These are phyloP conservation scores for Aspergillus fijiensis DNA, from an alignment of 2,329 filamentous ascomycete genomes.

Conservation along the genomic window DNA sequence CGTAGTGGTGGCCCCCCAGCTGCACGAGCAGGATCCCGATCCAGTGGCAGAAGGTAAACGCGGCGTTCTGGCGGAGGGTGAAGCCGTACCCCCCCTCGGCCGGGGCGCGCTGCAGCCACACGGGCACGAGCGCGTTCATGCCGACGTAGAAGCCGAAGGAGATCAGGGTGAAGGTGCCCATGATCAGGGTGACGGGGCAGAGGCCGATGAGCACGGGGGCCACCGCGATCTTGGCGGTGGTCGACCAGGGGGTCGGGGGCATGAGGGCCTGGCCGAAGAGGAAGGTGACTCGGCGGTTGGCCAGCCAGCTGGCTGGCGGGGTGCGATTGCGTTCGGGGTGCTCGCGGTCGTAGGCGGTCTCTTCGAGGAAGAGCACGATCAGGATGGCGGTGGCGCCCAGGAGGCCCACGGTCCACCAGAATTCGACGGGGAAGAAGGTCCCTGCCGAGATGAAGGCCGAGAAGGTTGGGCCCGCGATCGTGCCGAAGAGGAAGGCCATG, in stretches of 20 bases:
- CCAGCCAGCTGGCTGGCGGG: constrained; percentile 18
- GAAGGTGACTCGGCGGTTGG: constrained; percentile 29
- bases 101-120: constrained; percentile 41
- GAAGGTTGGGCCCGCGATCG: constrained; percentile 40
- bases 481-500: constrained; percentile 39
- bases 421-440: constrained; percentile 39
- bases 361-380: constrained; percentile 42
- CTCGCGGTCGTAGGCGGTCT: constrained; percentile 38
- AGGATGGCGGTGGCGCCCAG: constrained; percentile 35
- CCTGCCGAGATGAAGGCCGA: constrained; percentile 42
- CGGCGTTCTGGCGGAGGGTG: constrained; percentile 40
- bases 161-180: constrained; percentile 40
- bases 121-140: constrained; percentile 35
- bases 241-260: constrained; percentile 17
- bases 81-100: constrained; percentile 46
- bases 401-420: constrained; percentile 47
- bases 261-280: constrained; percentile 26
- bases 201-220: constrained; percentile 30
- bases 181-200: constrained; percentile 40
- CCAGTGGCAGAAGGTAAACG: constrained; percentile 45
- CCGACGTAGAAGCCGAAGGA: constrained; percentile 37
- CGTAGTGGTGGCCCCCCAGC: constrained; percentile 19
- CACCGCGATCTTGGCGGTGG: constrained; percentile 15
- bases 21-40: constrained; percentile 35
- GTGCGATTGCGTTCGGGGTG: constrained; percentile 16